Conservation (phyloP, 2,329 filamentous ascomycete species). For the Knufia fluminis region DNA sequence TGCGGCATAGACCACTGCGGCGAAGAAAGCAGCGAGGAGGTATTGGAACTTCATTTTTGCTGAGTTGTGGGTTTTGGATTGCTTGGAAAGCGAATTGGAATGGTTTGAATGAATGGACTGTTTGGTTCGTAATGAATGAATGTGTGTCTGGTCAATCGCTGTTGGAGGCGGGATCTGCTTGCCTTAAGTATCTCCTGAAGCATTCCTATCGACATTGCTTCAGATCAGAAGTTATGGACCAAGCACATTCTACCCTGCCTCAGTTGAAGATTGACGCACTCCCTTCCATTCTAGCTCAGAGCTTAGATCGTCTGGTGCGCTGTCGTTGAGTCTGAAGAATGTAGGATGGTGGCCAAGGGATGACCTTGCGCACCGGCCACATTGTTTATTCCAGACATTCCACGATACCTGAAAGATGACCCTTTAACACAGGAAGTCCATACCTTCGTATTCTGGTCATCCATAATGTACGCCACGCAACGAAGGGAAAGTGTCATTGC, state of each 20-base stretch:
- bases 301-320: background rate
- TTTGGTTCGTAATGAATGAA: background rate
- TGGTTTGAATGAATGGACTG: too few relatives aligned
- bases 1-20: background rate
- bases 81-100: background rate
- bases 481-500: too few relatives aligned
- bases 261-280: background rate
- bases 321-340: background rate
- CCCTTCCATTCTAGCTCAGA: background rate
- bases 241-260: background rate
- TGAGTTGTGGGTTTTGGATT: constrained; percentile 1
- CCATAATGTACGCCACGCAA: too few relatives aligned
- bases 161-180: background rate
- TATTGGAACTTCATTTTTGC: constrained; percentile 6
- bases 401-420: too few relatives aligned
- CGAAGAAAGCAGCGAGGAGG: background rate
- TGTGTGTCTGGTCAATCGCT: background rate
- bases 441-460: too few relatives aligned
- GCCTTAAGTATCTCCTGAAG: background rate
- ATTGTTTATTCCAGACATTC: background rate
- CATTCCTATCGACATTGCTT: background rate
- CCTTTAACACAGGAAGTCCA: too few relatives aligned
- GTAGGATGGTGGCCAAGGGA: background rate
- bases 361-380: background rate
- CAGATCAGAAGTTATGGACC: background rate